A percentile compares a stretch with the other conserved stretches of the same genome.
Evolutionary conservation across 192 early-diverging fungal genomes (phyloP).

Genomic region (Coemansia sp.): DNA sequence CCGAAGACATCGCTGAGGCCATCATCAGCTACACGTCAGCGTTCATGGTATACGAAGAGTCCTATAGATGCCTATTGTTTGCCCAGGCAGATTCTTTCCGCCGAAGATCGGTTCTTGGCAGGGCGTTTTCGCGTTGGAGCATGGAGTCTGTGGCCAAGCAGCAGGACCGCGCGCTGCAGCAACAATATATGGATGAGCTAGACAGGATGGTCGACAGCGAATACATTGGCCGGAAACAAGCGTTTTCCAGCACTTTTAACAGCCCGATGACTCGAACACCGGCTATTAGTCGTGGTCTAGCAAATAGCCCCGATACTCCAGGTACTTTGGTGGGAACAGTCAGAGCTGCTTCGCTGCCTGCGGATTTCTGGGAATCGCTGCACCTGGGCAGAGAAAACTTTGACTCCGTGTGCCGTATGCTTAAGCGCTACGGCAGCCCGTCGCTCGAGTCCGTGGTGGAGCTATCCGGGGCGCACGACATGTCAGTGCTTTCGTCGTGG

Average conservation of each 20-base stretch:
- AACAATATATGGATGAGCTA: slow-evolving; percentile 39
- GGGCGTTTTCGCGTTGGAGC: slow-evolving; percentile 28
- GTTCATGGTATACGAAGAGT: slow-evolving; percentile 42
- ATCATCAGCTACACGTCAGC: slow-evolving; percentile 43
- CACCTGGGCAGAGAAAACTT: slow-evolving; percentile 40
- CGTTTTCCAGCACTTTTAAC: neutral
- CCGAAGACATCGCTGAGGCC: slow-evolving; percentile 29
- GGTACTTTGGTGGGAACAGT: neutral
- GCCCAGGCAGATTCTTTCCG: slow-evolving; percentile 45
- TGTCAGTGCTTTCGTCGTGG: slow-evolving; percentile 39
- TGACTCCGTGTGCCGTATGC: slow-evolving; percentile 12
- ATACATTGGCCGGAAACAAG: slow-evolving; percentile 14
- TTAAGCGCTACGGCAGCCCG: slow-evolving; percentile 23
- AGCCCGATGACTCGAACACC: neutral
- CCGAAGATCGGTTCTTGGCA: slow-evolving; percentile 13
- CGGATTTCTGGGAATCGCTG: slow-evolving; percentile 49
- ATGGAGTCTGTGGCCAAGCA: slow-evolving; percentile 32
- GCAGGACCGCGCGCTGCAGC: slow-evolving; percentile 35
- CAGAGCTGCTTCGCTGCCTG: neutral
- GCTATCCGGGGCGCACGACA: slow-evolving; percentile 15
- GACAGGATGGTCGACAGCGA: slow-evolving; percentile 34
- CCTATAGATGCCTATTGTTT: slow-evolving; percentile 28
- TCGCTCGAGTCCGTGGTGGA: slow-evolving; percentile 15
- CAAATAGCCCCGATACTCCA: neutral
- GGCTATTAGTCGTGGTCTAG: neutral